Percentiles rank a stretch among this genome's conserved stretches.
Evolutionary conservation across 805 yeast genomes (phyloP).

Genomic region (Zygoascus ofunaensis): DNA sequence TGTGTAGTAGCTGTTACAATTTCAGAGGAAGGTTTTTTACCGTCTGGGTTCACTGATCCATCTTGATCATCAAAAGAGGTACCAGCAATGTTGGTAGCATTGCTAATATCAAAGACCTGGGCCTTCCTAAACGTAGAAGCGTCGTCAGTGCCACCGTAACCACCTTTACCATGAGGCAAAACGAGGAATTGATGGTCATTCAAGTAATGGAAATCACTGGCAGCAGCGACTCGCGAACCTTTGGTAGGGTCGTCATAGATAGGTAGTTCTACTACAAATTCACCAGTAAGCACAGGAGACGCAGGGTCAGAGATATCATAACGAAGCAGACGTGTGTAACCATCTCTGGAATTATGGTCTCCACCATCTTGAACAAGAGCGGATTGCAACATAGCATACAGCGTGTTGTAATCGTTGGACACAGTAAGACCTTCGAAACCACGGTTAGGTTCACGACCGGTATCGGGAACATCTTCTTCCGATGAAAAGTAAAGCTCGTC

Average conservation of each 20-base stretch:
- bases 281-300: slow-evolving; percentile 8
- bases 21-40: slow-evolving; percentile 7
- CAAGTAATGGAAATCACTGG: slow-evolving; percentile 13
- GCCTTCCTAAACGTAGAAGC: slow-evolving; percentile 11
- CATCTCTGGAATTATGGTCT: slow-evolving; percentile 14
- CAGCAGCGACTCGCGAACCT: slow-evolving; percentile 13
- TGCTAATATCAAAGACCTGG: slow-evolving; percentile 8
- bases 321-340: slow-evolving; percentile 11
- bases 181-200: slow-evolving; percentile 10
- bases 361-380: slow-evolving; percentile 16
- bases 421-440: slow-evolving; percentile 15
- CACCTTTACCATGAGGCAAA: slow-evolving; percentile 12
- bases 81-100: slow-evolving; percentile 12
- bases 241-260: slow-evolving; percentile 13
- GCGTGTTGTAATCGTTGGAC: slow-evolving; percentile 9
- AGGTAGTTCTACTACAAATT: slow-evolving; percentile 14
- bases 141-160: slow-evolving; percentile 9
- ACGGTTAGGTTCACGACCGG: slow-evolving; percentile 14
- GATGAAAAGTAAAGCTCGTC: slow-evolving; percentile 13
- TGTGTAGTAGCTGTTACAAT: slow-evolving; percentile 9
- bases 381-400: slow-evolving; percentile 12
- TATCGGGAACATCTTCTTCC: slow-evolving; percentile 10
- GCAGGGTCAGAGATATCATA: slow-evolving; percentile 8
- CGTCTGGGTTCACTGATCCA: slow-evolving; percentile 15
- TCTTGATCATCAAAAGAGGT: slow-evolving; percentile 6